A percentile compares a stretch with the other conserved stretches of the same genome.
phyloP scores from a whole-genome alignment of 306 rosid species.

The Gastrolobium villosum region DNA sequence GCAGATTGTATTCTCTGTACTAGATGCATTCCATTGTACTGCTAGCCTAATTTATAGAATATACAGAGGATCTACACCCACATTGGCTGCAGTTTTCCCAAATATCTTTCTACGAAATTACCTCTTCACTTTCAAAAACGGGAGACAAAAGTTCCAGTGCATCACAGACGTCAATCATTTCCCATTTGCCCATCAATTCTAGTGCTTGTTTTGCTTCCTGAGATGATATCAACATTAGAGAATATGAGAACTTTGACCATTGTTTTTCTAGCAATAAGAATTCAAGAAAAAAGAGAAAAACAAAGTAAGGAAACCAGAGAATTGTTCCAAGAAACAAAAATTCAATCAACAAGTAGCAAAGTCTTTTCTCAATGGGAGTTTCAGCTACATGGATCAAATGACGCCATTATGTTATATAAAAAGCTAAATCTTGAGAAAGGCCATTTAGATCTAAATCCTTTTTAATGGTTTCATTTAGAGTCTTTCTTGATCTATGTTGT shows the following conservation, averaged over 20 bases:
- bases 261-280: conserved; percentile 18
- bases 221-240: conserved; percentile 46
- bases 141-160: conserved; percentile 97
- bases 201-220: conserved; percentile 99
- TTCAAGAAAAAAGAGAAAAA: conserved; percentile 17
- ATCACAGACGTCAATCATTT: conserved; percentile 95
- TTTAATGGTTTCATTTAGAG: not conserved
- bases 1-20: not conserved
- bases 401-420: conserved; percentile 2
- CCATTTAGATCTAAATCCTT: conserved; percentile 1
- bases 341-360: not conserved
- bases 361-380: not conserved
- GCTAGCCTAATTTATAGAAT: conserved; percentile 21
- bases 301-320: not conserved
- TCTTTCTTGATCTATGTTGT: not conserved
- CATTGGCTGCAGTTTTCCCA: conserved; percentile 10
- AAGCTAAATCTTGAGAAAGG: not conserved
- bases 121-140: conserved; percentile 99
- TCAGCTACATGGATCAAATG: conserved; percentile 12
- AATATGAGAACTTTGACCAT: conserved; percentile 20
- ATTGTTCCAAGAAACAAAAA: conserved; percentile 34
- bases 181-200: conserved; percentile 93
- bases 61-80: conserved; percentile 20
- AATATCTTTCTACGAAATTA: conserved; percentile 40
- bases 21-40: not conserved